phyloP scores from a whole-genome alignment of 805 yeast genomes.

The Zygosaccharomyces kombuchaensis region DNA sequence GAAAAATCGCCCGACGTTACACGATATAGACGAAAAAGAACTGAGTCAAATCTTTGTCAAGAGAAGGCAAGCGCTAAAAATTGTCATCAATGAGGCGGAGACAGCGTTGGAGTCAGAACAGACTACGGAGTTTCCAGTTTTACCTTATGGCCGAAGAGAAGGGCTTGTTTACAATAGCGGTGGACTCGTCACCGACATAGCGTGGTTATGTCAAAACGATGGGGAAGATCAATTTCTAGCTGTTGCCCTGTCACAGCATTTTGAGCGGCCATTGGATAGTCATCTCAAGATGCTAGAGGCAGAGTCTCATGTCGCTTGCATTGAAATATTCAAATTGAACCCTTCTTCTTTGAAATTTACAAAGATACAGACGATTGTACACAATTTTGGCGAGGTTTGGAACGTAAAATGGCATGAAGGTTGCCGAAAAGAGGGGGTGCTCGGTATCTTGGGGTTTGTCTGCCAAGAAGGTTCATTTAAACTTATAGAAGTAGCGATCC shows the following conservation, averaged over 20 bases:
- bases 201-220: constrained; percentile 44
- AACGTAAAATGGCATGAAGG: constrained; percentile 36
- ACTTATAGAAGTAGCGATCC: constrained; percentile 38
- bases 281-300: constrained; percentile 29
- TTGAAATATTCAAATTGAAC: constrained; percentile 44
- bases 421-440: constrained; percentile 15
- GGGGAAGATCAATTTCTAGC: constrained; percentile 44
- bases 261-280: constrained; percentile 28
- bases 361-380: constrained; percentile 34
- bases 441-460: constrained; percentile 48
- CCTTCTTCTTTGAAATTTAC: constrained; percentile 26
- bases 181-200: constrained; percentile 47
- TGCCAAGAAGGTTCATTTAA: constrained; percentile 58
- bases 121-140: constrained; percentile 28
- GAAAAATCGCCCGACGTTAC: constrained; percentile 13
- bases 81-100: constrained; percentile 22
- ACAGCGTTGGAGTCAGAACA: constrained; percentile 18
- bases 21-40: constrained; percentile 21
- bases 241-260: constrained; percentile 42
- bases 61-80: constrained; percentile 14
- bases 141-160: constrained; percentile 30
- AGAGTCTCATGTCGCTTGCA: constrained; percentile 36
- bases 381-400: constrained; percentile 44
- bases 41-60: constrained; percentile 27
- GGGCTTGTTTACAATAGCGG: constrained; percentile 48